Evolutionary conservation across 306 rosid genomes (phyloP), one percentile per base, ranked within the genome.

Genomic region (Vigna angularis): DNA sequence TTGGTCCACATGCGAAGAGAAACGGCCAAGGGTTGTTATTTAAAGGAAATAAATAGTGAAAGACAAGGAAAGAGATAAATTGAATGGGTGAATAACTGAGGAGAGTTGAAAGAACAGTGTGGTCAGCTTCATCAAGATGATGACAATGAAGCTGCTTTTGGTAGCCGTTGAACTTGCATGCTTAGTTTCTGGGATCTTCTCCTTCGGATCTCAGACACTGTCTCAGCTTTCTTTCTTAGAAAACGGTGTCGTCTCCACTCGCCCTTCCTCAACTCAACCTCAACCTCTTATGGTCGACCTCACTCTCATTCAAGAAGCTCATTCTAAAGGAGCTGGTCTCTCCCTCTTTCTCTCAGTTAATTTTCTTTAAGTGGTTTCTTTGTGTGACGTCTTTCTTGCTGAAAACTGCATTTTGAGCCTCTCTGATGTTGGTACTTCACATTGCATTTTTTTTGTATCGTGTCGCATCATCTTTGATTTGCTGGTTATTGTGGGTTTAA

Each of bases 301-400:
- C 84, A 83, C 93, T 82, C 98, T 93, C 48, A 86, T 93, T 75
- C 62, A 85, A 22, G 81, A 79, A 77, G 98, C 98, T 80, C 87
- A 82, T 76, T 85, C 93, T 62, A 86, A 77, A 55, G 97, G 92
- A 81, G 95, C 98, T 53, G 97, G 95, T 34, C 59, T 76, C 64
- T 58, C 73, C 34, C 72, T 78, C 56, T 20, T 32, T 18, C 66
- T 59, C 42, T 28, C 17, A 11, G 65, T 15, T 59, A 14, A 26
- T 28, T 32, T 30, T 1, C 16, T 32, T 62, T 32, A 3, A 15
- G 20, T 34, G 24, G 13, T 6, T 62, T 62, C 47, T 34, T 16
- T 32, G 3, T 15, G 44, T 32, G 45, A 30, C 15, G 20, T 62
- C 22, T 61, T 20, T 62, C 48, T 70, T 42, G 32, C 82, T 85